These are phyloP conservation scores for Orobanche coerulescens DNA, from an alignment of 257 asterid species.

Conservation along the genomic window DNA sequence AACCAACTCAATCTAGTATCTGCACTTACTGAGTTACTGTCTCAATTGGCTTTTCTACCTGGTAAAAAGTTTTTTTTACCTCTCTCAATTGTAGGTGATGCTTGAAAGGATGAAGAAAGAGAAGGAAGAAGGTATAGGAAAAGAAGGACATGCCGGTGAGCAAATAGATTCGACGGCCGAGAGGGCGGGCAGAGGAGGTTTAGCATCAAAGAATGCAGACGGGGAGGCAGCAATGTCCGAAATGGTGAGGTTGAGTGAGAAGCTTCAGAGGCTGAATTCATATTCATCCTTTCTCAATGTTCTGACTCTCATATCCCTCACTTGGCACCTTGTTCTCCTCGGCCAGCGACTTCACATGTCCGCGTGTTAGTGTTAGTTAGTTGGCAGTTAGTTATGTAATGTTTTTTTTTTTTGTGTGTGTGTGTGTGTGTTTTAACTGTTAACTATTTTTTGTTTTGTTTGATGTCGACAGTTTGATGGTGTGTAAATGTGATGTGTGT, in stretches of 20 bases:
- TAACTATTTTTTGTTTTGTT: too few relatives aligned
- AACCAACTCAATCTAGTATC: too few relatives aligned
- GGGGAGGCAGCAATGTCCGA: slow-evolving; percentile 22
- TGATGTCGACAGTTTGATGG: too few relatives aligned
- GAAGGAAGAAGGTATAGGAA: slow-evolving; percentile 55
- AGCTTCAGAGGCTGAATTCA: slow-evolving; percentile 42
- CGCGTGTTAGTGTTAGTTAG: not conserved
- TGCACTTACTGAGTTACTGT: too few relatives aligned
- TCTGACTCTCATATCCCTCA: slow-evolving; percentile 40
- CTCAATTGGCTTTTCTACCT: too few relatives aligned
- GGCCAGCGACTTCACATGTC: slow-evolving; percentile 31
- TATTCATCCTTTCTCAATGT: slow-evolving; percentile 65
- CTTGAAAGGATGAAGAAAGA: slow-evolving; percentile 62
- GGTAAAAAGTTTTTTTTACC: too few relatives aligned
- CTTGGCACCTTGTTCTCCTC: slow-evolving; percentile 52
- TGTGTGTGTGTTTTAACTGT: not conserved
- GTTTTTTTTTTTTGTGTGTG: not conserved
- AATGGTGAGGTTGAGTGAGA: slow-evolving; percentile 25
- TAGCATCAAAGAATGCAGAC: not conserved
- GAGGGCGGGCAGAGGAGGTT: slow-evolving; percentile 19
- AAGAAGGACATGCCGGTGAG: slow-evolving; percentile 18
- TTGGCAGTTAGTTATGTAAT: not conserved
- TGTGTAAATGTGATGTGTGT: too few relatives aligned
- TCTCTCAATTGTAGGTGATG: slow-evolving; percentile 55
- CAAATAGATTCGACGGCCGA: slow-evolving; percentile 18